Evolutionary conservation across 2,329 filamentous ascomycete species (phyloP).

Genomic region (Blastomyces gilchristii): DNA sequence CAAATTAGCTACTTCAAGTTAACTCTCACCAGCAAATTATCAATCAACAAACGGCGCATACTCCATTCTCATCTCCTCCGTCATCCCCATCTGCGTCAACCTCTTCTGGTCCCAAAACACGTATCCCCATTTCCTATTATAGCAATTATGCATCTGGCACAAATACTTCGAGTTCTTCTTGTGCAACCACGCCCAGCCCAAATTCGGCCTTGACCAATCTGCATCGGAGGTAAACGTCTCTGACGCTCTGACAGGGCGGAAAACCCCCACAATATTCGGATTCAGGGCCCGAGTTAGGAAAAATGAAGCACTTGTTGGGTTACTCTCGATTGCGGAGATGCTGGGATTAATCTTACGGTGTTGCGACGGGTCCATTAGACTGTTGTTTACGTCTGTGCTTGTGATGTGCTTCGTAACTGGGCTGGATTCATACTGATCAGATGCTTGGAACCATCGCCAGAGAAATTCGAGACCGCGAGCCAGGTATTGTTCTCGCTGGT

Average conservation of each 20-base stretch:
- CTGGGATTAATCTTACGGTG: neutral
- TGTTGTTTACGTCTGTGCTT: neutral
- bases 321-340: neutral
- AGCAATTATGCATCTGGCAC: neutral
- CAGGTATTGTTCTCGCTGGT: neutral
- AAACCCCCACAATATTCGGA: neutral
- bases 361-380: neutral
- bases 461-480: constrained; percentile 3
- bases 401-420: no score
- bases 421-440: neutral
- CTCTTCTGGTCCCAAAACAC: constrained; percentile 4
- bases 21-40: neutral
- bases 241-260: neutral
- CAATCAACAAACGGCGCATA: neutral
- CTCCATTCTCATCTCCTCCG: neutral
- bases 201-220: neutral
- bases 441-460: neutral
- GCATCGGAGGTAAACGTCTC: neutral
- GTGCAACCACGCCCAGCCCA: neutral
- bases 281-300: constrained; percentile 1
- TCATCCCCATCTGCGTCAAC: constrained; percentile 1
- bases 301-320: neutral
- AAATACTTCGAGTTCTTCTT: neutral
- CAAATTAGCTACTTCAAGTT: neutral
- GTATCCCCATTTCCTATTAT: constrained; percentile 1